A percentile compares a stretch with the other conserved stretches of the same genome.
Conservation (phyloP, 257 asterid genomes). For the Penstemon davidsonii region DNA sequence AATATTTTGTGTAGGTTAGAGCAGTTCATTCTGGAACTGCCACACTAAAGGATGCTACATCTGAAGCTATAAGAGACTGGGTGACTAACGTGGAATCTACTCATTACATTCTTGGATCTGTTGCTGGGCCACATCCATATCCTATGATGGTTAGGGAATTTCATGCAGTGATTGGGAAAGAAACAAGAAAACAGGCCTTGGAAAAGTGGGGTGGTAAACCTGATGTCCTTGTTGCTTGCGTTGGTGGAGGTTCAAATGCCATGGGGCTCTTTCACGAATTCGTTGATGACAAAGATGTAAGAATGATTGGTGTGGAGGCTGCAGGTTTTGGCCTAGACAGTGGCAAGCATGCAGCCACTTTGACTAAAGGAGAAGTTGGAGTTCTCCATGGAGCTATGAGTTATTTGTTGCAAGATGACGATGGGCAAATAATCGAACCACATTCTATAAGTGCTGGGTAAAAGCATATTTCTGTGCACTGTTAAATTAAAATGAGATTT, state of each 20-base stretch:
- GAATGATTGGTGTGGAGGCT: conserved; percentile 93
- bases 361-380: conserved; percentile 89
- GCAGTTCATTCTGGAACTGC: conserved; percentile 95
- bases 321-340: conserved; percentile 94
- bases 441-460: conserved; percentile 98
- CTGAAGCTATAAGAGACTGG: conserved; percentile 97
- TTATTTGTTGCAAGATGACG: conserved; percentile 90
- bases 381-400: conserved; percentile 98
- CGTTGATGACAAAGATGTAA: conserved; percentile 77
- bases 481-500: conserved; percentile 11
- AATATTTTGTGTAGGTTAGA: conserved; percentile 59
- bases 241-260: conserved; percentile 98
- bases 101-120: conserved; percentile 91
- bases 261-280: conserved; percentile 92
- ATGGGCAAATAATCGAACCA: conserved; percentile 92
- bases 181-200: conserved; percentile 87
- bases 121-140: conserved; percentile 95
- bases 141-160: conserved; percentile 98
- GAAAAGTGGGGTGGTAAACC: conserved; percentile 94
- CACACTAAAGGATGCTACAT: conserved; percentile 94
- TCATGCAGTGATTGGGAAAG: conserved; percentile 93
- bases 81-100: conserved; percentile 92
- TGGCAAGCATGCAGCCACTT: conserved; percentile 94
- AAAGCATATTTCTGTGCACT: neutral
- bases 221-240: conserved; percentile 86